phyloP scores from a whole-genome alignment of 23 red algal genomes.

The Gracilaria vermiculophylla region DNA sequence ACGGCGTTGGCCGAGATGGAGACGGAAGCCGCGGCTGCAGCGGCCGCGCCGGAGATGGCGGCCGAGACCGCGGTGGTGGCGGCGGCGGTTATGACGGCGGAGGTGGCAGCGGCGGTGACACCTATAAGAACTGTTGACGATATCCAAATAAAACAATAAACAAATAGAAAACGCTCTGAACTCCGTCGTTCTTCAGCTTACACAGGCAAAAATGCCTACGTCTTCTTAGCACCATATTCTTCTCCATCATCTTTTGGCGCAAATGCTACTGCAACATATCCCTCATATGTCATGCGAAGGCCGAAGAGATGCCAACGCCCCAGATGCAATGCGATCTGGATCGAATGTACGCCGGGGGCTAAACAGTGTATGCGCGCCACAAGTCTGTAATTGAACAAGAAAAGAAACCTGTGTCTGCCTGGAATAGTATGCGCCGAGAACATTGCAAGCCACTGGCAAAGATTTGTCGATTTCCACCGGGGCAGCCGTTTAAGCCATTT shows the following conservation, averaged over 20 bases:
- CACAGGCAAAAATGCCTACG: constrained; percentile 1
- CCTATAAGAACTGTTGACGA: too few species aligned
- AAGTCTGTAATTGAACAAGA: neutral
- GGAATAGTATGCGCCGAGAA: constrained; percentile 38
- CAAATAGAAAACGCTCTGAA: too few species aligned
- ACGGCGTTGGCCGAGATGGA: too few species aligned
- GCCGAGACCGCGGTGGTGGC: too few species aligned
- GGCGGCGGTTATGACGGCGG: too few species aligned
- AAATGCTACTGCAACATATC: neutral
- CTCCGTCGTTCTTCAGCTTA: too few species aligned
- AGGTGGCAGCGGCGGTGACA: too few species aligned
- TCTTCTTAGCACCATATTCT: neutral
- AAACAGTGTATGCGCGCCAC: neutral
- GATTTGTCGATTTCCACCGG: constrained; percentile 90
- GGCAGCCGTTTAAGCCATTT: constrained; percentile 5
- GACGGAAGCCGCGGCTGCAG: too few species aligned
- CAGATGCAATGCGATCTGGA: neutral
- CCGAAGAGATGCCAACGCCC: neutral
- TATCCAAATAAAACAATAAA: too few species aligned
- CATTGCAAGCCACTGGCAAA: constrained; percentile 85
- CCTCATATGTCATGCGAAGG: neutral
- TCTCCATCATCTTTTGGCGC: neutral
- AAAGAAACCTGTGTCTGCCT: neutral
- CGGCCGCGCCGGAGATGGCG: too few species aligned
- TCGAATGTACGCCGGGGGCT: neutral